Base-by-base conservation (phyloP, 176 grass and related monocot species). In the Ampelocalamus luodianensis region DNA sequence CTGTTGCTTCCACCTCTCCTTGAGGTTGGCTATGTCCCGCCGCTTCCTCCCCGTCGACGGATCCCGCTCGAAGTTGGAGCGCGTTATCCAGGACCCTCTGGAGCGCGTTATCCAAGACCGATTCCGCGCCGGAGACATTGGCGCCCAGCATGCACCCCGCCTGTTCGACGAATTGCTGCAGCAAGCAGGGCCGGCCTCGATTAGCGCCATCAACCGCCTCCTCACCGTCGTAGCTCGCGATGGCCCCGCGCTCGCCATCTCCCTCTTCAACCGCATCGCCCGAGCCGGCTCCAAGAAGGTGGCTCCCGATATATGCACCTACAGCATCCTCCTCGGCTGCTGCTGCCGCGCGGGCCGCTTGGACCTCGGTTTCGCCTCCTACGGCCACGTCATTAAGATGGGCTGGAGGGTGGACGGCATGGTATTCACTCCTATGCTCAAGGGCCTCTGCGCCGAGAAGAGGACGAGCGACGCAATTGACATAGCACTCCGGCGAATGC, bases 401-500 rank as follows among this genome's bases (percentile, higher is more conserved):
- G 29, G 29, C 0, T 29, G 29, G 29, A 29, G 29, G 29, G 29
- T 29, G 29, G 29, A 1, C 29, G 29, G 1, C 29, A 29, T 29
- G 1, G 29, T 29, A 29, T 29, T 29, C 29, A 29, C 0, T 29
- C 29, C 29, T 29, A 29, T 89, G 14, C 75, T 89, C 8, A 82
- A 64, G 2, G 70, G 37, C 15, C 82, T 92, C 27, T 88, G 76
- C 22, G 56, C 65, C 9, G 20, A 14, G 23, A 76, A 88, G 37
- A 88, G 51, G 81, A 36, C 45, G 22, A 0, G 6, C 8, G 60
- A 73, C 7, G 85, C 80, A 2, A 82, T 71, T 40, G 34, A 36
- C 0, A 69, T 85, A 49, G 26, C 77, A 15, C 6, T 72, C 16
- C 60, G 71, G 10, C 69, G 68, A 77, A 88, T 88, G 90, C 29